phyloP scores from a whole-genome alignment of 1,139 yeast genomes.

The Saccharomyces hybrid region DNA sequence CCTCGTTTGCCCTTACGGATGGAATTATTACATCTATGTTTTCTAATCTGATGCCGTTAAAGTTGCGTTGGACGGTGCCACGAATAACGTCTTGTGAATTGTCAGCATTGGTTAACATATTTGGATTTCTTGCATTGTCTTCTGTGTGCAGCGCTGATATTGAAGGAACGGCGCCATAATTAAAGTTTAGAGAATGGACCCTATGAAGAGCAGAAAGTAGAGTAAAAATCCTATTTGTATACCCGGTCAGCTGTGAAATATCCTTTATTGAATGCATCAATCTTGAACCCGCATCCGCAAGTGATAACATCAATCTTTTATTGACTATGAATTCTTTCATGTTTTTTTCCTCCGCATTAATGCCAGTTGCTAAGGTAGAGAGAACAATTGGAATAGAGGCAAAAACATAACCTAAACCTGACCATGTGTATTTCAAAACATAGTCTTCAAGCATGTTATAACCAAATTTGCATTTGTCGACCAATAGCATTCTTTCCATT shows the following conservation, averaged over 20 bases:
- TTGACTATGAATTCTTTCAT: slow-evolving; percentile 88
- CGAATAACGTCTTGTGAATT: slow-evolving; percentile 35
- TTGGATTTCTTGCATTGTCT: slow-evolving; percentile 2
- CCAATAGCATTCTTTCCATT: slow-evolving; percentile 42
- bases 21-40: slow-evolving; percentile 81
- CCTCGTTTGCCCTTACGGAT: slow-evolving; percentile 47
- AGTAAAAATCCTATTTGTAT: slow-evolving; percentile 77
- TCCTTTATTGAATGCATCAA: slow-evolving; percentile 93
- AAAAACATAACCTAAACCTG: slow-evolving; percentile 84
- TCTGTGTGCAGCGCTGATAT: neutral
- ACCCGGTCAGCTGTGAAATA: slow-evolving; percentile 84
- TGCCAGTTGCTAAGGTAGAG: slow-evolving; percentile 36
- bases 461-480: slow-evolving; percentile 41
- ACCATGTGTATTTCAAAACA: slow-evolving; percentile 86
- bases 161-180: slow-evolving; percentile 42
- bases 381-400: slow-evolving; percentile 78
- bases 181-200: slow-evolving; percentile 66
- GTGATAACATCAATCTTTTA: slow-evolving; percentile 78
- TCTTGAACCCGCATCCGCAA: slow-evolving; percentile 96
- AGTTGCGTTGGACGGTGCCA: slow-evolving; percentile 77
- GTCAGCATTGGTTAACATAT: neutral
- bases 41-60: slow-evolving; percentile 75
- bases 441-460: slow-evolving; percentile 81
- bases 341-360: slow-evolving; percentile 41
- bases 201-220: slow-evolving; percentile 70